These are phyloP conservation scores for Podospora comata DNA, from an alignment of 495 filamentous ascomycete species.

Conservation along the genomic window DNA sequence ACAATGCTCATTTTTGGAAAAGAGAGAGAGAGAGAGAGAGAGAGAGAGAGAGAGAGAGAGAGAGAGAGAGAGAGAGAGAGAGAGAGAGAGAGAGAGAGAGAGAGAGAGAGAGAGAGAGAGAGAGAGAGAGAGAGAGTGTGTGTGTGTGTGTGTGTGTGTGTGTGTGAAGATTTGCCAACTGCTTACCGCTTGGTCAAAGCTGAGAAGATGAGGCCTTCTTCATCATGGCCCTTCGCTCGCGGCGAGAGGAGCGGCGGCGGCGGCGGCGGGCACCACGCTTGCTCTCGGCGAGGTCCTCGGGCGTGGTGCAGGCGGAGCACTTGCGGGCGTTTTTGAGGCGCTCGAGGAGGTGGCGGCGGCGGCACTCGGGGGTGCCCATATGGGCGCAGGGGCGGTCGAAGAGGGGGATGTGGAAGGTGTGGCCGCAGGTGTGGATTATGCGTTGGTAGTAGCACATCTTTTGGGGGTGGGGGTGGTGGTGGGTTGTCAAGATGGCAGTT, in stretches of 20 bases:
- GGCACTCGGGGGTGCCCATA: not conserved
- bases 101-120: too few species aligned
- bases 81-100: too few species aligned
- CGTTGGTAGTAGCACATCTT: conserved; percentile 4
- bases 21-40: too few species aligned
- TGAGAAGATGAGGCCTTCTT: too few species aligned
- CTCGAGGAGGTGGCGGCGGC: not conserved
- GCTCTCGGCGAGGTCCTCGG: not conserved
- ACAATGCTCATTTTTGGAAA: too few species aligned
- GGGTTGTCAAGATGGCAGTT: not conserved
- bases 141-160: too few species aligned
- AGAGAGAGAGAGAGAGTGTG: too few species aligned
- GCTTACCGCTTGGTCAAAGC: too few species aligned
- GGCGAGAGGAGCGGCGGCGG: not conserved
- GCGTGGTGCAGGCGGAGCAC: not conserved
- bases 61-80: too few species aligned
- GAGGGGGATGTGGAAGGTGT: not conserved
- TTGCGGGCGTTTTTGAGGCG: not conserved
- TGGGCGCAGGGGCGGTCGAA: conserved; percentile 1
- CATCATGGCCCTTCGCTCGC: not conserved
- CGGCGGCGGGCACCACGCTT: too few species aligned
- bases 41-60: too few species aligned
- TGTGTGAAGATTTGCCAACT: too few species aligned
- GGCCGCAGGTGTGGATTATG: not conserved
- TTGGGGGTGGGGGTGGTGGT: not conserved